Percentiles rank a stretch among this genome's conserved stretches.
Conservation (phyloP, 805 yeast species). For the Hanseniaspora guilliermondii region DNA sequence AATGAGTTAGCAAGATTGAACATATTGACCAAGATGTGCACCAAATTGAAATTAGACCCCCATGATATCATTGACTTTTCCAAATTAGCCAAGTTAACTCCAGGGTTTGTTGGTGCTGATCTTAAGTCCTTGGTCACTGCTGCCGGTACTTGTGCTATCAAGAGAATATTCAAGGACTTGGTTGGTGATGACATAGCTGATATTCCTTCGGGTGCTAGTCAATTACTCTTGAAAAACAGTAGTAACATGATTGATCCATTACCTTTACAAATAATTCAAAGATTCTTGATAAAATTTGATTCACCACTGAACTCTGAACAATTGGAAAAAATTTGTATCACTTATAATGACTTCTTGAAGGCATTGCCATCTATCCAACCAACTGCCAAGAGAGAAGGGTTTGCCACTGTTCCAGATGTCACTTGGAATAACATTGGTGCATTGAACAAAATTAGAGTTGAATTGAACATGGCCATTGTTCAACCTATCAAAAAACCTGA, state of each 20-base stretch:
- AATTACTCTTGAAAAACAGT: constrained; percentile 24
- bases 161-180: constrained; percentile 65
- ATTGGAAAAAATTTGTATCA: constrained; percentile 61
- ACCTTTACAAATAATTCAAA: constrained; percentile 54
- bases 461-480: constrained; percentile 91
- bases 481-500: constrained; percentile 93
- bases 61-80: constrained; percentile 53
- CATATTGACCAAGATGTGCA: constrained; percentile 64
- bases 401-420: constrained; percentile 96
- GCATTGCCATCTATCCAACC: constrained; percentile 94
- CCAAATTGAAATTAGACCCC: constrained; percentile 43
- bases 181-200: constrained; percentile 15
- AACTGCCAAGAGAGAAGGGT: constrained; percentile 94
- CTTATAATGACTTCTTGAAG: constrained; percentile 61
- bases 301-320: constrained; percentile 66
- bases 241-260: constrained; percentile 28
- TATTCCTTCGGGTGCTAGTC: constrained; percentile 14
- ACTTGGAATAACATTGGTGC: constrained; percentile 96
- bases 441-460: constrained; percentile 62
- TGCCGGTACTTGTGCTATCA: constrained; percentile 88
- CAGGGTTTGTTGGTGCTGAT: constrained; percentile 97
- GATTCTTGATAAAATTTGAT: constrained; percentile 62
- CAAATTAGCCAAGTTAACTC: constrained; percentile 78
- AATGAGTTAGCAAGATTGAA: constrained; percentile 67
- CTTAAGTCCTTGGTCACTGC: constrained; percentile 86